Evolutionary conservation across 176 grass and related monocot species (phyloP), one percentile per base, ranked within the genome.

Genomic region (Microstegium vimineum): DNA sequence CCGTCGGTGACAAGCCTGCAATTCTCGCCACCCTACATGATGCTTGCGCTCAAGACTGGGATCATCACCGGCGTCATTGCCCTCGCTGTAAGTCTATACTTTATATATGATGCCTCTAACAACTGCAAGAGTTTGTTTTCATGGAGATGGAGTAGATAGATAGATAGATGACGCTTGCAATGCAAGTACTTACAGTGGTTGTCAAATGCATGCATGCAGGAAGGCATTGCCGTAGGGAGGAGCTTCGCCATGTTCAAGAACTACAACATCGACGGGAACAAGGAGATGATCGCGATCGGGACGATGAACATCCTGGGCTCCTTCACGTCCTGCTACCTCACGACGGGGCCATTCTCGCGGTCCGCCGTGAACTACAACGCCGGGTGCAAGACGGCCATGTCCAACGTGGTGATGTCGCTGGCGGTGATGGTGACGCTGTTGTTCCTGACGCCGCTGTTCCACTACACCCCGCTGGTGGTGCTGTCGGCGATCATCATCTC

Each of bases 211-310:
- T 37, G 36, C 36, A 8, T 74, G 67, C 88, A 98, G 95, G 95
- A 98, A 93, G 95, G 95, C 54, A 98, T 98, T 67, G 95, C 95
- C 1, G 95, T 98, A 0, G 95, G 95, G 12, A 79, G 95, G 80
- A 98, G 90, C 72, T 98, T 98, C 31, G 89, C 95, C 52, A 95
- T 95, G 92, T 93, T 93, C 89, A 98, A 98, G 84, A 98, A 95
- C 73, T 98, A 98, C 85, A 87, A 98, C 71, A 95, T 98, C 17
- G 95, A 98, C 26, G 95, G 95, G 42, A 98, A 98, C 90, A 98
- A 98, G 86, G 95, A 98, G 80, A 98, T 98, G 95, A 93, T 95
- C 23, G 95, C 95, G 20, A 71, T 98, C 8, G 95, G 95, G 12
- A 86, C 86, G 6, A 98, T 98, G 95, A 98, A 98, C 82, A 90